Evolutionary conservation across 768 basidiomycete genomes (phyloP).

Genomic region (Boletus coccyginus): DNA sequence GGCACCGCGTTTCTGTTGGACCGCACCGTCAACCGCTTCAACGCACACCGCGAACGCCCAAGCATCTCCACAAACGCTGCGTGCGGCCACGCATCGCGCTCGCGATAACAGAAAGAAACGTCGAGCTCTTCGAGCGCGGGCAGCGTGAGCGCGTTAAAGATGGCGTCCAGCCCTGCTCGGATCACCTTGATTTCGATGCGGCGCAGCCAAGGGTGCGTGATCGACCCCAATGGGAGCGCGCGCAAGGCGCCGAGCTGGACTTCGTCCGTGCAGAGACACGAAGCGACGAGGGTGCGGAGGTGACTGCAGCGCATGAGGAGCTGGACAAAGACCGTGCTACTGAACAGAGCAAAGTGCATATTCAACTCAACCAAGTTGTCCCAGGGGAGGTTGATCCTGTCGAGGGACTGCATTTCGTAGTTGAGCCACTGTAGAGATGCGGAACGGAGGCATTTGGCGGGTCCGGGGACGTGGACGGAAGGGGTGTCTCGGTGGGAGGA

Average conservation of each 20-base stretch:
- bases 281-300: constrained; percentile 21
- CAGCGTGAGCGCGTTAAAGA: constrained; percentile 21
- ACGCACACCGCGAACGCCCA: constrained; percentile 21
- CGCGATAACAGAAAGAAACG: constrained; percentile 30
- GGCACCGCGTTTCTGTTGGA: constrained; percentile 20
- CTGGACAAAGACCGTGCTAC: constrained; percentile 20
- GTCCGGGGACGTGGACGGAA: constrained; percentile 15
- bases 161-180: constrained; percentile 19
- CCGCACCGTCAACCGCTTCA: constrained; percentile 24
- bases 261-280: constrained; percentile 26
- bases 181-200: constrained; percentile 32
- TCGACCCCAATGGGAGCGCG: constrained; percentile 4
- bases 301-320: constrained; percentile 20
- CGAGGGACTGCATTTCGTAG: constrained; percentile 23
- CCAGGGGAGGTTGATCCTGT: constrained; percentile 27
- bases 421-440: constrained; percentile 21
- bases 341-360: constrained; percentile 28
- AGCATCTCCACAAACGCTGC: constrained; percentile 23
- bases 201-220: constrained; percentile 17
- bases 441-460: constrained; percentile 16
- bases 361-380: constrained; percentile 22
- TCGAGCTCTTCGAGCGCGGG: constrained; percentile 32
- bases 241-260: constrained; percentile 9
- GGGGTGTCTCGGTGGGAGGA: constrained; percentile 14
- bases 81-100: constrained; percentile 30